Conservation (phyloP, 805 yeast genomes). For the Candida adriatica region DNA sequence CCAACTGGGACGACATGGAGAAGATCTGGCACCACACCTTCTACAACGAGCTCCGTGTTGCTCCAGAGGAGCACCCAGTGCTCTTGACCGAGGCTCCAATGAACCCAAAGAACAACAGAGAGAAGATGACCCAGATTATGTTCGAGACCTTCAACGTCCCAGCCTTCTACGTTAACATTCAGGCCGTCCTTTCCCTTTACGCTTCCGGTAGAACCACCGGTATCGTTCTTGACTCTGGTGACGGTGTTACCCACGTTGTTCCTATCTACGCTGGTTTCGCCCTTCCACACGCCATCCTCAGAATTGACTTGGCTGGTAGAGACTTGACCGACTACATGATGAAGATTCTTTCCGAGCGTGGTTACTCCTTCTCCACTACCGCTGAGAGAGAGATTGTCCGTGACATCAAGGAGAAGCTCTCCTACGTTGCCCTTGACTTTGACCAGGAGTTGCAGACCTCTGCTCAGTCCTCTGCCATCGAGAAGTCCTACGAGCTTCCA, state of each 20-base stretch:
- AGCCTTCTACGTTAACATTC: conserved; percentile 98
- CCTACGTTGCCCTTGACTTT: conserved; percentile 98
- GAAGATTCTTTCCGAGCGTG: conserved; percentile 98
- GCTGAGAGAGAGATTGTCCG: conserved; percentile 97
- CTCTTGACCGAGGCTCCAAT: conserved; percentile 99
- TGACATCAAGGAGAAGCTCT: conserved; percentile 92
- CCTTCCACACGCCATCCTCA: conserved; percentile 95
- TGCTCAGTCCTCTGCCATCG: conserved; percentile 95
- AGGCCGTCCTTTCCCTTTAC: conserved; percentile 96
- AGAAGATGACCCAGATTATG: conserved; percentile 99
- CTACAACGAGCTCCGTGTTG: conserved; percentile 99
- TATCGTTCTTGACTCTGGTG: conserved; percentile 99
- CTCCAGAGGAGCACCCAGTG: conserved; percentile 99
- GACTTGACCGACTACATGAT: conserved; percentile 98
- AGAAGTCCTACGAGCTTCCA: conserved; percentile 98
- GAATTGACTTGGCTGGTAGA: conserved; percentile 99
- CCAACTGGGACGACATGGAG: conserved; percentile 99
- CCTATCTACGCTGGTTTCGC: conserved; percentile 99
- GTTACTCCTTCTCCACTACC: conserved; percentile 96
- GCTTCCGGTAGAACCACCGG: conserved; percentile 99
- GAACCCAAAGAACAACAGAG: conserved; percentile 99
- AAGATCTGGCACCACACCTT: conserved; percentile 99
- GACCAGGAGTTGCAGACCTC: conserved; percentile 99
- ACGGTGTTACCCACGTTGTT: conserved; percentile 99
- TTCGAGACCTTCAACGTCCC: conserved; percentile 99